Conservation (phyloP, 1,284 basidiomycete genomes). For the Leccinum ponderosum region DNA sequence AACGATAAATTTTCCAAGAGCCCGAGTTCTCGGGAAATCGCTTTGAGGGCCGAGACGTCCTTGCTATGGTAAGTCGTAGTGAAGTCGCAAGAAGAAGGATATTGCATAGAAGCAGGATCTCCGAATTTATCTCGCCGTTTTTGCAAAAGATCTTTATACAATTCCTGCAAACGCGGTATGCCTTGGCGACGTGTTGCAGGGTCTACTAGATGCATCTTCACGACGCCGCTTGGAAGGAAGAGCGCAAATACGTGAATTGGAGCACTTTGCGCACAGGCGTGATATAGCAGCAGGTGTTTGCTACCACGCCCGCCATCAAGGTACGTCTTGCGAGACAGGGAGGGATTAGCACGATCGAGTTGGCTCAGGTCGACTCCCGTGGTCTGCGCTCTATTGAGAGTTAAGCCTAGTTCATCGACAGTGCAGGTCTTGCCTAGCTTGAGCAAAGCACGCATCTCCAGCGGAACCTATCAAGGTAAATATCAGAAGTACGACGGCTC, state of each 20-base stretch:
- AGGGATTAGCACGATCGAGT: conserved; percentile 64
- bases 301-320: conserved; percentile 73
- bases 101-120: conserved; percentile 56
- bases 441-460: conserved; percentile 82
- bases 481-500: conserved; percentile 4
- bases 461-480: conserved; percentile 63
- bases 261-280: conserved; percentile 73
- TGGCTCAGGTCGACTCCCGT: conserved; percentile 86
- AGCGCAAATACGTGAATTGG: conserved; percentile 90
- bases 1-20: conserved; percentile 68
- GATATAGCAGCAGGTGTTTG: conserved; percentile 92
- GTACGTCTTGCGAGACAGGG: conserved; percentile 70
- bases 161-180: conserved; percentile 74
- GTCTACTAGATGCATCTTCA: conserved; percentile 90
- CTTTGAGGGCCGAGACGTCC: conserved; percentile 81
- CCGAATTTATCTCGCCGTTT: conserved; percentile 47
- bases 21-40: conserved; percentile 87
- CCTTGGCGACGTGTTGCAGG: conserved; percentile 83
- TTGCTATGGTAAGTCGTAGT: conserved; percentile 78
- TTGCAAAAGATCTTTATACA: conserved; percentile 60
- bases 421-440: conserved; percentile 85
- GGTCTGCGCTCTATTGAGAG: conserved; percentile 84
- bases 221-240: conserved; percentile 74
- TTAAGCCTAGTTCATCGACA: conserved; percentile 66
- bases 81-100: conserved; percentile 73